These are phyloP conservation scores for Candida glaebosa DNA, from an alignment of 805 yeast genomes.

Conservation along the genomic window DNA sequence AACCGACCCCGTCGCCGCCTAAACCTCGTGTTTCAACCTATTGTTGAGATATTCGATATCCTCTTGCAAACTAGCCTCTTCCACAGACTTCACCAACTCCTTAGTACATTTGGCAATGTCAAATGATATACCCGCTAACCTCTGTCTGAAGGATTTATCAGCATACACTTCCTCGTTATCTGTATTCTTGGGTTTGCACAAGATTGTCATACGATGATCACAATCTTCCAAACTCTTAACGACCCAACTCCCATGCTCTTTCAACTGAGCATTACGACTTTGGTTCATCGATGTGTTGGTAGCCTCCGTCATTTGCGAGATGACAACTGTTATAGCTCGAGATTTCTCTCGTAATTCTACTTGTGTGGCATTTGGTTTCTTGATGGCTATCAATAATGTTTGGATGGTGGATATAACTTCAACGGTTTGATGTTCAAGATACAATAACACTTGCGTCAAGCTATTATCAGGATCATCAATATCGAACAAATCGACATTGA, in stretches of 20 bases:
- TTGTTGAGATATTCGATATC: conserved; percentile 82
- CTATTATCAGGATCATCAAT: conserved; percentile 87
- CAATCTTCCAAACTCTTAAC: conserved; percentile 85
- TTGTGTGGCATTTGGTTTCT: conserved; percentile 70
- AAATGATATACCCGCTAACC: conserved; percentile 93
- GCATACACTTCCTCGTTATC: conserved; percentile 62
- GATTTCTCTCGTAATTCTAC: conserved; percentile 73
- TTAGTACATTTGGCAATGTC: conserved; percentile 96
- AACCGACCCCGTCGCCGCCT: not conserved
- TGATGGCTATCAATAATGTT: conserved; percentile 70
- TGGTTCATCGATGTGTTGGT: conserved; percentile 85
- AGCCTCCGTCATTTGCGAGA: conserved; percentile 84
- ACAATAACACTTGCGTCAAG: conserved; percentile 73
- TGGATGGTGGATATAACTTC: conserved; percentile 90
- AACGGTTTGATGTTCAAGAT: conserved; percentile 90
- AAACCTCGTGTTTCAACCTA: conserved; percentile 37
- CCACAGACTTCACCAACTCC: conserved; percentile 92
- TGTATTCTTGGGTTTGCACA: conserved; percentile 48
- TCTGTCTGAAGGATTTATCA: conserved; percentile 84
- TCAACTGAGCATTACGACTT: conserved; percentile 76
- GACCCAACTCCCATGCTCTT: conserved; percentile 90
- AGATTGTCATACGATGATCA: conserved; percentile 71
- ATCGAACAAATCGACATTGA: conserved; percentile 73
- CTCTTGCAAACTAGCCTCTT: conserved; percentile 85
- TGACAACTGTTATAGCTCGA: conserved; percentile 71